phyloP scores from a whole-genome alignment of 208 protist genomes.

The Leishmania martiniquensis region DNA sequence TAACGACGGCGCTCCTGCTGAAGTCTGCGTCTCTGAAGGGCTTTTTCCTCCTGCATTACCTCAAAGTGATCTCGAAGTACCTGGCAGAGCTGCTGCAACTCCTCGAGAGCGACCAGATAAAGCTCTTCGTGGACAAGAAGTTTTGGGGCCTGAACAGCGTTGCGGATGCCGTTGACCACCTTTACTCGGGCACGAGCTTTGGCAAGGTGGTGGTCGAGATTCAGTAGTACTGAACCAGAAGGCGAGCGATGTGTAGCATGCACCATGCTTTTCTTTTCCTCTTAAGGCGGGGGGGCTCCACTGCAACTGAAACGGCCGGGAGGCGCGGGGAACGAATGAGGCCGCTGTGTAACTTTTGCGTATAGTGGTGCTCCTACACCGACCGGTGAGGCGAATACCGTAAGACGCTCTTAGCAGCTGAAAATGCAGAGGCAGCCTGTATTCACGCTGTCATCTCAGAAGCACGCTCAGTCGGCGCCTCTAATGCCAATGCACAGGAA shows the following conservation, averaged over 20 bases:
- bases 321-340: neutral
- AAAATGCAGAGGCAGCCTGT: neutral
- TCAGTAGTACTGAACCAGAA: constrained; percentile 7
- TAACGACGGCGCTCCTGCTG: constrained; percentile 30
- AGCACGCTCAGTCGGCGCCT: neutral
- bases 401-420: neutral
- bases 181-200: constrained; percentile 65
- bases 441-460: neutral
- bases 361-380: neutral
- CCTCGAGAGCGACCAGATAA: constrained; percentile 20
- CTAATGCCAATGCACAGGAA: neutral
- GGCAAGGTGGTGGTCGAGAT: constrained; percentile 55
- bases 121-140: constrained; percentile 44
- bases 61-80: constrained; percentile 28
- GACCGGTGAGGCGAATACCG: neutral
- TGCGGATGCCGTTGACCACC: constrained; percentile 71
- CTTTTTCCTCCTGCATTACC: constrained; percentile 57
- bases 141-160: constrained; percentile 64
- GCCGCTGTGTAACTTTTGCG: neutral
- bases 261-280: neutral
- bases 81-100: constrained; percentile 30
- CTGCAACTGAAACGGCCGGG: neutral
- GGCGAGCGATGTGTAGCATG: neutral
- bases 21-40: constrained; percentile 46
- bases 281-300: neutral